These are phyloP conservation scores for Aspergillus homomorphus DNA, from an alignment of 495 filamentous ascomycete genomes.

Conservation along the genomic window DNA sequence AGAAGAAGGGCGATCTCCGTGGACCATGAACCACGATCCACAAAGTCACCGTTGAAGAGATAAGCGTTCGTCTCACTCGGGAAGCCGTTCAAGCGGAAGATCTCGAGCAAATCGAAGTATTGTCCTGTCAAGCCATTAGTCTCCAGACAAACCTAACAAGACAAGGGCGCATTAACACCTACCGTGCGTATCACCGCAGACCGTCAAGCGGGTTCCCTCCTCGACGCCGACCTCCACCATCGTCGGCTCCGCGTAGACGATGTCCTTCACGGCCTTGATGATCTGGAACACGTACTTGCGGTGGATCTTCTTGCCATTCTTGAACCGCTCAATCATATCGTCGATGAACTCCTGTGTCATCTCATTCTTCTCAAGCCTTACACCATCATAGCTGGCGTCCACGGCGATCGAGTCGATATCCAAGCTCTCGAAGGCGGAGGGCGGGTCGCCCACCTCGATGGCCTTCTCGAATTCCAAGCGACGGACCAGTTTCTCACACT, in stretches of 20 bases:
- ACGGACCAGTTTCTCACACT: slow-evolving; percentile 90
- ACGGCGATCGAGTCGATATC: slow-evolving; percentile 82
- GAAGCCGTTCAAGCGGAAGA: slow-evolving; percentile 87
- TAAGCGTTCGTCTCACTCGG: slow-evolving; percentile 84
- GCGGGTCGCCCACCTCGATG: slow-evolving; percentile 88
- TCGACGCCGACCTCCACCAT: slow-evolving; percentile 93
- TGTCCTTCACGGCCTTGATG: slow-evolving; percentile 78
- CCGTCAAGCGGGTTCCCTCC: slow-evolving; percentile 74
- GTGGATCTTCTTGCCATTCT: slow-evolving; percentile 90
- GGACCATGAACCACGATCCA: slow-evolving; percentile 96
- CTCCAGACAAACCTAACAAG: background rate
- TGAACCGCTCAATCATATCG: slow-evolving; percentile 95
- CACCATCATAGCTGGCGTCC: slow-evolving; percentile 82
- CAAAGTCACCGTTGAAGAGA: slow-evolving; percentile 99
- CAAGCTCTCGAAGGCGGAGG: slow-evolving; percentile 85
- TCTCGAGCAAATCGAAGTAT: slow-evolving; percentile 94
- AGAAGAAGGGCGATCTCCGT: slow-evolving; percentile 91
- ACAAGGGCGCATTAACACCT: slow-evolving; percentile 20
- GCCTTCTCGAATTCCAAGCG: slow-evolving; percentile 88
- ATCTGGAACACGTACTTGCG: slow-evolving; percentile 98
- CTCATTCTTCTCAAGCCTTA: slow-evolving; percentile 60
- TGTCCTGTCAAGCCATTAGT: slow-evolving; percentile 58
- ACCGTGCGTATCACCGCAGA: slow-evolving; percentile 98
- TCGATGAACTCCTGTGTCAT: slow-evolving; percentile 97
- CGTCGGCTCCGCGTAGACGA: slow-evolving; percentile 88